Conservation (phyloP, 345 rosid genomes). For the Eucalyptus decipiens region DNA sequence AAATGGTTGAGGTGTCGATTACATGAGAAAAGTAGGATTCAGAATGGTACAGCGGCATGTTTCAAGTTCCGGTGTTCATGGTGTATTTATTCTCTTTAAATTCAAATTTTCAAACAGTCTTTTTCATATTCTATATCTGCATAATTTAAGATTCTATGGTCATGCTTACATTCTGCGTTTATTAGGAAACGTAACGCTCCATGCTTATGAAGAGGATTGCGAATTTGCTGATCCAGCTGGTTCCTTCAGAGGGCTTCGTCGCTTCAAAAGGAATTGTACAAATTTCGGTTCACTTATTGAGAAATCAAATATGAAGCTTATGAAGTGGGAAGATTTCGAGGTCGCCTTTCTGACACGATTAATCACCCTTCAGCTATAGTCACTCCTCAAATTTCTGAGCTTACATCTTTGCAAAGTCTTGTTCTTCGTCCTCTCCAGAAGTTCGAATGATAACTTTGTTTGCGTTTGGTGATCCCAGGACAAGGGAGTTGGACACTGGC, state of each 20-base stretch:
- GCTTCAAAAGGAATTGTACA: slow-evolving; percentile 87
- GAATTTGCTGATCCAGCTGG: slow-evolving; percentile 98
- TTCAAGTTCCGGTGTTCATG: neutral
- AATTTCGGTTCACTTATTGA: slow-evolving; percentile 78
- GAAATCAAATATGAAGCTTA: slow-evolving; percentile 81
- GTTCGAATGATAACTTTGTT: neutral
- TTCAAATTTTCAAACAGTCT: neutral
- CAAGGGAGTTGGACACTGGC: slow-evolving; percentile 90
- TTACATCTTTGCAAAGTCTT: neutral
- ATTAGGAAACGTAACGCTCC: slow-evolving; percentile 63
- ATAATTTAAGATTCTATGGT: neutral
- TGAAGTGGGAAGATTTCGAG: slow-evolving; percentile 85
- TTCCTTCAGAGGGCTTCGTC: slow-evolving; percentile 76
- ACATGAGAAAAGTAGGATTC: neutral
- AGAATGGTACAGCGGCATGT: neutral
- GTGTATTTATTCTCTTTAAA: neutral
- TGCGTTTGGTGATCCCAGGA: slow-evolving; percentile 23
- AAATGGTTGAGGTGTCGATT: neutral
- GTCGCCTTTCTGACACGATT: slow-evolving; percentile 3
- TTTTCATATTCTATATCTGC: neutral
- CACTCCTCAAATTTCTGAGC: neutral
- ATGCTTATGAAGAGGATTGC: slow-evolving; percentile 77
- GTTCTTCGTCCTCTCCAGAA: neutral
- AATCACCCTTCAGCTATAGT: neutral
- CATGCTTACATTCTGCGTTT: neutral